Base-by-base conservation (phyloP, 495 filamentous ascomycete species). In the Penicillium mononematosum region DNA sequence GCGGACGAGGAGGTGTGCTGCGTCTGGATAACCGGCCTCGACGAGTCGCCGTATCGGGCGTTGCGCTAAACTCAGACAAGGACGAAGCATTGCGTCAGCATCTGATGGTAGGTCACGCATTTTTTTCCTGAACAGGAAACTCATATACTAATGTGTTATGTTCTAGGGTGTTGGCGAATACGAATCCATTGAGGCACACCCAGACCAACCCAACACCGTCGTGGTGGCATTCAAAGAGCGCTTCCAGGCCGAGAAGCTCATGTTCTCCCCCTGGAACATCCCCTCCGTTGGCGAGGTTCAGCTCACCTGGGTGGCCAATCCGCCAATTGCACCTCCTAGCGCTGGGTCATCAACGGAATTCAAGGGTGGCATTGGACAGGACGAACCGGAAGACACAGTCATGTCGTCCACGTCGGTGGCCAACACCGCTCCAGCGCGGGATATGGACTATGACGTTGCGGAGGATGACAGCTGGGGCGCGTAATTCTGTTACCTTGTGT, bases 1-100 rank as follows among this genome's bases (percentile, higher is more conserved):
- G 63, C 32, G 63, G 65, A 16, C 55, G 65, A 1, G 74, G 73
- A 52, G 87, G 86, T 7, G 84, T 88, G 10, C 86, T 90, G 61
- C 90, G 88, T 34, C 76, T 98, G 25, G 94, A 98, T 65, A 96
- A 96, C 64, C 81, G 94, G 25, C 88, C 94, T 2, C 91, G 86
- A 73, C 85, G 80, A 52, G 81, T 98, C 12, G 80, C 82, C 5
- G 76, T 98, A 22, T 79, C 84, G 20, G 90, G 88, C 9, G 79
- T 88, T 19, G 84, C 89, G 54, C 81, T 88, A 46, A 82, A 85
- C 31, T 73, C 81, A 1, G 85, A 85, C 55, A 87, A 84, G 69
- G 92, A 97, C 58, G 94, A 98, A 67, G 85, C 84, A 3, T 78
- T 98, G 58, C 77, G 92, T 50, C 87, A 94, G 64, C 89, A 92